These are phyloP conservation scores for Rhizoclosmatium globosum DNA, from an alignment of 192 early-diverging fungal species.

Conservation along the genomic window DNA sequence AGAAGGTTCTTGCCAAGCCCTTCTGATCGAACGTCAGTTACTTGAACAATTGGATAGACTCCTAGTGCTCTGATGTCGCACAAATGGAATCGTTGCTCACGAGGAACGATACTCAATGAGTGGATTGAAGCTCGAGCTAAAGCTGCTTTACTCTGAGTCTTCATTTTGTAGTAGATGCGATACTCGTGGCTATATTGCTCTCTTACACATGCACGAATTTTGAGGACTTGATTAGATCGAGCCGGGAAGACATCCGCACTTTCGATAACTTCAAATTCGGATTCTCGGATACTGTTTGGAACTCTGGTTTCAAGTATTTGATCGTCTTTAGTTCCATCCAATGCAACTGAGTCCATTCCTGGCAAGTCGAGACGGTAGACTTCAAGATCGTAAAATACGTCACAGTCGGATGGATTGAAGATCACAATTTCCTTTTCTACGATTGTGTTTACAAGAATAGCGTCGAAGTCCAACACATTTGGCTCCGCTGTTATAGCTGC, in stretches of 20 bases:
- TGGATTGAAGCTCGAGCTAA: slow-evolving; percentile 1
- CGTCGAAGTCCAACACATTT: slow-evolving; percentile 50
- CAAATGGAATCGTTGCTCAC: slow-evolving; percentile 38
- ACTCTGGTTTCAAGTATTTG: slow-evolving; percentile 16
- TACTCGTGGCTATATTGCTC: slow-evolving; percentile 48
- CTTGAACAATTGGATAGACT: slow-evolving; percentile 59
- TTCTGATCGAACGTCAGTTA: slow-evolving; percentile 61
- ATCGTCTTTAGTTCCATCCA: slow-evolving; percentile 7
- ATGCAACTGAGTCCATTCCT: slow-evolving; percentile 1
- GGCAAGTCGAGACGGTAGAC: slow-evolving; percentile 18
- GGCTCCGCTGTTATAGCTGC: slow-evolving; percentile 46
- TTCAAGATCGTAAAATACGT: slow-evolving; percentile 55
- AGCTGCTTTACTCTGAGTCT: slow-evolving; percentile 25
- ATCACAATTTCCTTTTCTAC: slow-evolving; percentile 56
- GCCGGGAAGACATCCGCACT: slow-evolving; percentile 45
- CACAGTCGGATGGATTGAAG: slow-evolving; percentile 60
- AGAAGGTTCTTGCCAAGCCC: slow-evolving; percentile 52
- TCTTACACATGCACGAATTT: slow-evolving; percentile 50
- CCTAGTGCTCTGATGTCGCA: slow-evolving; percentile 54
- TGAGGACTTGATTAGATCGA: slow-evolving; percentile 55
- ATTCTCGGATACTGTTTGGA: slow-evolving; percentile 24
- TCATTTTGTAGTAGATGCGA: slow-evolving; percentile 48
- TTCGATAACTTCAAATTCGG: slow-evolving; percentile 54
- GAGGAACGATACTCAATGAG: not conserved
- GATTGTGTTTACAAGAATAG: slow-evolving; percentile 62